Percentiles rank a stretch among this genome's conserved stretches.
These are phyloP conservation scores for Erysiphe pulchra DNA, from an alignment of 2,329 filamentous ascomycete species.

Conservation along the genomic window DNA sequence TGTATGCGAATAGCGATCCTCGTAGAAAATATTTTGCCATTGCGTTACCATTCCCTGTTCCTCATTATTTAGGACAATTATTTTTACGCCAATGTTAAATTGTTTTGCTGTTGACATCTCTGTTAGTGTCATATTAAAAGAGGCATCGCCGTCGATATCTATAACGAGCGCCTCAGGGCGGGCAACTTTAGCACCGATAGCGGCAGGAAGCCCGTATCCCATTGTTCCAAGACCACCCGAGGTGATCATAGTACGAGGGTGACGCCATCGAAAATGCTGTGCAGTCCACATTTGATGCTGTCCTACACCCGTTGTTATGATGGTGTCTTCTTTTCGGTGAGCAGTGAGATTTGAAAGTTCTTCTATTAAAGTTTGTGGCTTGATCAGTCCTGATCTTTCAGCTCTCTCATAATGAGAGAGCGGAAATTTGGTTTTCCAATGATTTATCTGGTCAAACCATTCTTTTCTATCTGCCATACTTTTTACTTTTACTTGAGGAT, in stretches of 20 bases:
- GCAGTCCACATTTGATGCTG: slow-evolving; percentile 99
- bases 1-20: slow-evolving; percentile 76
- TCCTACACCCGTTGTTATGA: slow-evolving; percentile 83
- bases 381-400: slow-evolving; percentile 54
- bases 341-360: slow-evolving; percentile 68
- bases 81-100: slow-evolving; percentile 90
- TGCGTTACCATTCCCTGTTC: slow-evolving; percentile 98
- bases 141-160: slow-evolving; percentile 95
- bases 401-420: slow-evolving; percentile 59
- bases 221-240: slow-evolving; percentile 89
- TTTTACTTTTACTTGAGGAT: slow-evolving; percentile 43
- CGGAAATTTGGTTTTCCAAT: slow-evolving; percentile 83
- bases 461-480: slow-evolving; percentile 40
- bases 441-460: slow-evolving; percentile 75
- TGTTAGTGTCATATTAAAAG: slow-evolving; percentile 94
- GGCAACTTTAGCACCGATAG: slow-evolving; percentile 84
- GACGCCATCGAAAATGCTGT: slow-evolving; percentile 85
- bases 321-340: slow-evolving; percentile 54
- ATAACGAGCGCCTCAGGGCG: slow-evolving; percentile 38
- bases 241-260: slow-evolving; percentile 84
- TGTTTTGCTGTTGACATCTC: slow-evolving; percentile 82
- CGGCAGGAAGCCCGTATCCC: slow-evolving; percentile 83
- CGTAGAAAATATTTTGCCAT: slow-evolving; percentile 95
- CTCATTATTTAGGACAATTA: slow-evolving; percentile 88
- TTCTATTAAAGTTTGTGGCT: slow-evolving; percentile 81